These are phyloP conservation scores for Iodosphaeria phyllophila DNA, from an alignment of 2,329 filamentous ascomycete species.

Conservation along the genomic window DNA sequence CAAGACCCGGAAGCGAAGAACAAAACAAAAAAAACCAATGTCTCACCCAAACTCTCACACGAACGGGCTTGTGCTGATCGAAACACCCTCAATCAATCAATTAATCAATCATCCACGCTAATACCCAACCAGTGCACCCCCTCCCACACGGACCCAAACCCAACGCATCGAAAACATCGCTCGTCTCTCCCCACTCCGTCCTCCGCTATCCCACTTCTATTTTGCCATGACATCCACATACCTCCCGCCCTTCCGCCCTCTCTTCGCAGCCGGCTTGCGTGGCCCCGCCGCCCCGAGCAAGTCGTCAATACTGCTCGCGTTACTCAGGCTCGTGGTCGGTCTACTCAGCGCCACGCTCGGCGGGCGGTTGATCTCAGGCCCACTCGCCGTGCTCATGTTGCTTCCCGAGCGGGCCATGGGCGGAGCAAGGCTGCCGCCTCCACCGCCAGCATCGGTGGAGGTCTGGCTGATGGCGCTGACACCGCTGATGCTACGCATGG, in stretches of 20 bases:
- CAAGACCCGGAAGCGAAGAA: too few species aligned
- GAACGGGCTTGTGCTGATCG: too few species aligned
- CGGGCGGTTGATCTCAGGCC: conserved; percentile 11
- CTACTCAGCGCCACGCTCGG: conserved; percentile 40
- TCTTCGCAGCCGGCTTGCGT: conserved; percentile 44
- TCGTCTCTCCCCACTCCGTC: too few species aligned
- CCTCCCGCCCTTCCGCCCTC: conserved; percentile 63
- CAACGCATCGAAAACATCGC: too few species aligned
- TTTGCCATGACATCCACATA: conserved; percentile 96
- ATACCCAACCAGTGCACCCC: too few species aligned
- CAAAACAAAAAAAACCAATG: too few species aligned
- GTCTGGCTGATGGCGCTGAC: conserved; percentile 15
- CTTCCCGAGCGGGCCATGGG: conserved; percentile 29
- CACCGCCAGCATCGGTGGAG: conserved; percentile 14
- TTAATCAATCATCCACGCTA: too few species aligned
- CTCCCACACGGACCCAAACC: too few species aligned
- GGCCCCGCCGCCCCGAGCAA: conserved; percentile 58
- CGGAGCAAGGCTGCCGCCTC: too few species aligned
- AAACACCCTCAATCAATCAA: too few species aligned
- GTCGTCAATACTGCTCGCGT: conserved; percentile 90
- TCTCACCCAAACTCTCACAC: too few species aligned
- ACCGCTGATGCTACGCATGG: conserved; percentile 8
- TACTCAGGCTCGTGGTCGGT: conserved; percentile 68
- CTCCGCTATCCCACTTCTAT: too few species aligned
- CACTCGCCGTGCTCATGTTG: conserved; percentile 20